Base-by-base conservation (phyloP, 306 rosid species). In the Vicia sativa region DNA sequence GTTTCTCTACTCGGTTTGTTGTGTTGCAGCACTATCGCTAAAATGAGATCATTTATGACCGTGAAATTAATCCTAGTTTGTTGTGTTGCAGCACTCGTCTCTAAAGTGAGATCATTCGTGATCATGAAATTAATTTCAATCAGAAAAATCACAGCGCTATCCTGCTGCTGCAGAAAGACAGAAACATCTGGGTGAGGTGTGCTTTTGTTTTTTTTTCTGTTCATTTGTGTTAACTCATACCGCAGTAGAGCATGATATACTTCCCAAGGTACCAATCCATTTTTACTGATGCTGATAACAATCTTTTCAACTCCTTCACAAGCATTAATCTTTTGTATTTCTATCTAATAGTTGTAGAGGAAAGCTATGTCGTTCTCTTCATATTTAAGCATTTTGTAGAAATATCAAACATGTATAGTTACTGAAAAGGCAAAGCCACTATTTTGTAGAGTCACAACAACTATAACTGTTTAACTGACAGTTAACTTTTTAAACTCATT, bases 111-210 rank as follows among this genome's bases (percentile, higher is more conserved):
- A n/a, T n/a, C n/a, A n/a, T n/a, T n/a, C n/a, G n/a, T n/a, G n/a
- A n/a, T n/a, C n/a, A n/a, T n/a, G n/a, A n/a, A n/a, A n/a, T n/a
- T n/a, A n/a, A n/a, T n/a, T n/a, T n/a, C n/a, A n/a, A n/a, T n/a
- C n/a, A n/a, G n/a, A n/a, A 84, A 77, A 73, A 72, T 77, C 13
- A 68, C 87, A 13, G 79, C 85, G 93, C 86, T 85, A 87, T 72
- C 86, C 96, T 55, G 83, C 93, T 43, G 93, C 96, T 8, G 86
- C 85, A 45, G 72, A 91, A 57, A 84, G 77, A 72, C 87, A 89
- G 71, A 80, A 87, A 65, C 91, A 81, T 74, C 62, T 89, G 19
- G 93, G 1, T 75, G 93, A 89, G 96, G 96, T 89, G 43, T 70
- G 76, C 76, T 72, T 56, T 70, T 46, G 53, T 34, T 78, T 29